Evolutionary conservation across 148 eudicot genomes (phyloP), one percentile per base, ranked within the genome.

Genomic region (Camellia granthamiana): DNA sequence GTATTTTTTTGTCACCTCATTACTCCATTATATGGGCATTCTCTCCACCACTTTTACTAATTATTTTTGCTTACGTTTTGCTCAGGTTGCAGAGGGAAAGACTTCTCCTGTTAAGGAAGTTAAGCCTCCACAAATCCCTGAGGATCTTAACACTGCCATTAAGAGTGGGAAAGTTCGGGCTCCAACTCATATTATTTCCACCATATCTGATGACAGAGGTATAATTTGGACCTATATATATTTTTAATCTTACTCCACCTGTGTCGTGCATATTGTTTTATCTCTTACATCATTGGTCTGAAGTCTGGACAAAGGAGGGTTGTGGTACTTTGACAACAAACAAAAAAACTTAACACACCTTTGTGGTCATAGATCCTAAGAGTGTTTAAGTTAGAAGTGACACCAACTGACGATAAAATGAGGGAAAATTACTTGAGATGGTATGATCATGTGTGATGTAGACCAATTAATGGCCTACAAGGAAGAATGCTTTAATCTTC

Each of bases 101-200:
- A 90, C 91, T 56, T 18, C 92, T 54, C 83, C 98, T 76, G 82
- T 92, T 23, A 96, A 96, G 87, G 99, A 96, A 90, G 80, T 92
- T 72, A 90, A 87, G 62, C 99, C 99, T 77, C 99, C 99, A 72
- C 98, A 86, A 90, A 96, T 96, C 77, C 99, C 99, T 0, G 99
- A 96, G 86, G 99, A 96, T 87, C 95, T 96, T 74, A 93, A 80
- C 86, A 72, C 84, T 5, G 98, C 98, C 72, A 93, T 96, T 58
- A 96, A 96, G 83, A 94, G 98, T 79, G 99, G 99, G 65, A 96
- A 96, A 96, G 98, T 96, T 72, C 95, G 98, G 69, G 98, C 98
- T 76, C 99, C 98, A 76, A 96, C 99, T 84, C 98, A 96, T 86
- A 90, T 94, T 81, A 94, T 96, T 80, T 96, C 99, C 74, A 96